These are phyloP conservation scores for Penstemon barbatus DNA, from an alignment of 257 asterid genomes.

Conservation along the genomic window DNA sequence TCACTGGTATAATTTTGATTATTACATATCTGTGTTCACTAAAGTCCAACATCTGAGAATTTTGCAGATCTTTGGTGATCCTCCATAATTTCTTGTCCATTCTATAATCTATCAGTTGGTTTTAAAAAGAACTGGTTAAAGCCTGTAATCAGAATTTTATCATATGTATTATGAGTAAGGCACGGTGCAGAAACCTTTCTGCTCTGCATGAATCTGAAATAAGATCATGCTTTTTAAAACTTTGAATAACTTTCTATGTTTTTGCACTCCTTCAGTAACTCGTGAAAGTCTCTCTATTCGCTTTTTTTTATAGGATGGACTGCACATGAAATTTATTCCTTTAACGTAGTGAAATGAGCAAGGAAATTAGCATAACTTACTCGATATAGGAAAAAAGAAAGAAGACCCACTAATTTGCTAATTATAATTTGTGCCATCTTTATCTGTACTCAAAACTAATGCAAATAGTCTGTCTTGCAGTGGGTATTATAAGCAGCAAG, in stretches of 20 bases:
- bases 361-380: background rate
- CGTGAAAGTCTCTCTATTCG: too few species aligned
- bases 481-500: too few species aligned
- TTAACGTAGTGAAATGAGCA: background rate
- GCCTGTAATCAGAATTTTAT: background rate
- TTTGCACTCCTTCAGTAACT: too few species aligned
- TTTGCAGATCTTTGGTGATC: constrained; percentile 8
- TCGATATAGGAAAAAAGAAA: background rate
- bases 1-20: background rate
- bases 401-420: too few species aligned
- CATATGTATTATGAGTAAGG: background rate
- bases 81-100: background rate
- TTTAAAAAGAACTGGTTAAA: background rate
- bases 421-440: too few species aligned
- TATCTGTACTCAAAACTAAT: too few species aligned
- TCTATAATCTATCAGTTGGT: background rate
- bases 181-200: background rate
- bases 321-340: background rate
- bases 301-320: too few species aligned
- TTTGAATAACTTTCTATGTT: too few species aligned
- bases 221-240: too few species aligned
- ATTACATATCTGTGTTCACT: background rate
- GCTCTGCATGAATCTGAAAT: background rate
- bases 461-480: too few species aligned
- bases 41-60: background rate